These are phyloP conservation scores for Globisporangium viniferum DNA, from an alignment of 352 stramenopile species.

Conservation along the genomic window DNA sequence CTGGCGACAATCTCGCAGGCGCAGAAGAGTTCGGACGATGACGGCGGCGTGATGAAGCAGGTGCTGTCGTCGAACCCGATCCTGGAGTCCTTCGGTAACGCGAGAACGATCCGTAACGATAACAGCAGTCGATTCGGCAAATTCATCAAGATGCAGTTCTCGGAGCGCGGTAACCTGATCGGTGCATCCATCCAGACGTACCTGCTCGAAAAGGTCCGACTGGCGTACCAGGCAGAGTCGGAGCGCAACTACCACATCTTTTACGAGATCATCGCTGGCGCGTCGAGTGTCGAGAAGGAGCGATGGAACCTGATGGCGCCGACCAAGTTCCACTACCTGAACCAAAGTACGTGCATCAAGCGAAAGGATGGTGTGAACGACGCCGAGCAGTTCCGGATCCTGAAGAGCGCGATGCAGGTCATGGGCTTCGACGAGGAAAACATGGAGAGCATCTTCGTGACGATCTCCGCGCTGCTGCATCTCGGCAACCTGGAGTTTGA, in stretches of 20 bases:
- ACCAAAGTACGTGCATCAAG: conserved; percentile 83
- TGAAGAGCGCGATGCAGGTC: conserved; percentile 77
- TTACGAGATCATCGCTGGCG: conserved; percentile 90
- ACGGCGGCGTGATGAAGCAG: conserved; percentile 85
- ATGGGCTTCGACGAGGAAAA: conserved; percentile 89
- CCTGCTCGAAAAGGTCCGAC: conserved; percentile 94
- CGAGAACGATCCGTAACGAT: conserved; percentile 95
- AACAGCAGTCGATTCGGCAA: conserved; percentile 97
- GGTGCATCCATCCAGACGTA: conserved; percentile 95
- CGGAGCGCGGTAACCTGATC: conserved; percentile 60
- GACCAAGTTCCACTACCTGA: conserved; percentile 88
- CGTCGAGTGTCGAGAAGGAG: conserved; percentile 53
- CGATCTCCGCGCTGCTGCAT: conserved; percentile 91
- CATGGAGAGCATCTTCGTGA: conserved; percentile 90
- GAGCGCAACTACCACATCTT: conserved; percentile 98
- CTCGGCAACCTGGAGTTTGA: conserved; percentile 94
- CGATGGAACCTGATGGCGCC: conserved; percentile 55
- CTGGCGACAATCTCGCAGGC: conserved; percentile 87
- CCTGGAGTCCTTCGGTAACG: conserved; percentile 99
- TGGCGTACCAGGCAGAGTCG: conserved; percentile 90
- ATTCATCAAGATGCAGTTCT: conserved; percentile 97
- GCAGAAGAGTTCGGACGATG: conserved; percentile 27
- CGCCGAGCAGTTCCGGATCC: conserved; percentile 75
- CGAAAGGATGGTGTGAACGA: conserved; percentile 90
- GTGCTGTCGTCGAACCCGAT: conserved; percentile 98